Evolutionary conservation across 2,329 filamentous ascomycete genomes (phyloP), one percentile per base, ranked within the genome.

Genomic region (Stagonosporopsis vannaccii): DNA sequence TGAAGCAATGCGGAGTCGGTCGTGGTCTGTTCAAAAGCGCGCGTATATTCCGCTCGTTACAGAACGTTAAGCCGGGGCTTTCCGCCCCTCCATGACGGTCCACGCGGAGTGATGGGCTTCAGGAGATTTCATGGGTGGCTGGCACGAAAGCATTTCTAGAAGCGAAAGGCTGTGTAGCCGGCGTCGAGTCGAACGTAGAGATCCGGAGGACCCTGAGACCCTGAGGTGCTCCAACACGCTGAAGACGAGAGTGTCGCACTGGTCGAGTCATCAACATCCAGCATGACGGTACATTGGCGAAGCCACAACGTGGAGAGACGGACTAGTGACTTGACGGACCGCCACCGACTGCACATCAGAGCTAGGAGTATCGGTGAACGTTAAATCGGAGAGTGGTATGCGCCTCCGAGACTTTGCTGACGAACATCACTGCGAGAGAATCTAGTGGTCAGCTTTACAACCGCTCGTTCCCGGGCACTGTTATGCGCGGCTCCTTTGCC

Each of bases 321-420:
- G 47, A 36, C 47, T 47, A 52, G 49, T 41, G 43, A 37, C 19
- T 45, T 33, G 44, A 45, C 42, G 53, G 47, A 56, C 53, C 47
- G 46, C 52, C 46, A 51, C 53, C 47, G 53, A 56, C 42, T 56
- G 53, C 48, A 51, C 41, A 33, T 56, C 53, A 46, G n/a, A 37
- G 17, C 46, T 56, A 56, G 46, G 41, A 20, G 12, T 36, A 39
- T 56, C 42, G 42, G 47, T 35, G 32, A 30, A 36, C 36, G 19
- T 37, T 46, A 15, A n/a, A 15, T 47, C 42, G 53, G 53, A 46
- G 22, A 36, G 30, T 6, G 28, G 13, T 17, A 19, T 47, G 42
- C 47, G 48, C 47, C 47, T 43, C 37, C 42, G 53, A 51, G 23
- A 17, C 4, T 17, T 26, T 35, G 42, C 17, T 44, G 42, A 28